A percentile compares a stretch with the other conserved stretches of the same genome.
Conservation (phyloP, 2,329 filamentous ascomycete genomes). For the Fusarium annulatum region DNA sequence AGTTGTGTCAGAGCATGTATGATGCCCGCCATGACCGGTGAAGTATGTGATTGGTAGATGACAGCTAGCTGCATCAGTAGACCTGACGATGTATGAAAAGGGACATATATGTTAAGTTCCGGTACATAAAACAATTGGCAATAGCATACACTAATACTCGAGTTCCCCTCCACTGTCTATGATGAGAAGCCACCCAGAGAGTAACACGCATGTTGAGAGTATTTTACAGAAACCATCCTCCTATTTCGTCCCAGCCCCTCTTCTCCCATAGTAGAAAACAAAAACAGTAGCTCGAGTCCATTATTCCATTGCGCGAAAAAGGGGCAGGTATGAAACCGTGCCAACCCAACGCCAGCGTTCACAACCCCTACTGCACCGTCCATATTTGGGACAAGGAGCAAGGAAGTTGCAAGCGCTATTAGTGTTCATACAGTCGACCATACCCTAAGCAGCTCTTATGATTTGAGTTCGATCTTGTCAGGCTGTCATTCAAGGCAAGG, state of each 20-base stretch:
- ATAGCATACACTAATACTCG: constrained; percentile 58
- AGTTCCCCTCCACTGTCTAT: constrained; percentile 59
- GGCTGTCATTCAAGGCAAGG: constrained; percentile 42
- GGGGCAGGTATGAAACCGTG: constrained; percentile 33
- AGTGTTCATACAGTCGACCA: constrained; percentile 37
- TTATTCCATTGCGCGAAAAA: constrained; percentile 39
- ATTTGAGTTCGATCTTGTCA: constrained; percentile 52
- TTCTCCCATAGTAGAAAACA: constrained; percentile 37
- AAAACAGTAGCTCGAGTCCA: constrained; percentile 36
- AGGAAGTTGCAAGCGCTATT: constrained; percentile 39
- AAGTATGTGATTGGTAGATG: neutral
- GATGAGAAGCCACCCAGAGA: constrained; percentile 55
- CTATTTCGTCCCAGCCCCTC: constrained; percentile 38
- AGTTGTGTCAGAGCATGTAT: neutral
- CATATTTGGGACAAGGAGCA: constrained; percentile 22
- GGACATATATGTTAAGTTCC: neutral
- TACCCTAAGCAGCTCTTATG: constrained; percentile 40
- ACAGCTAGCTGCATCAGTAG: neutral
- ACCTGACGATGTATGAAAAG: neutral
- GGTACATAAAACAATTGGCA: constrained; percentile 44
- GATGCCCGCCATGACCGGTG: neutral
- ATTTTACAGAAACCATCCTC: constrained; percentile 60
- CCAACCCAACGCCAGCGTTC: constrained; percentile 39
- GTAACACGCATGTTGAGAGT: constrained; percentile 59
- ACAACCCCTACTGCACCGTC: constrained; percentile 30